Conservation (phyloP, 805 yeast species). For the Myxozyma kluyveri region DNA sequence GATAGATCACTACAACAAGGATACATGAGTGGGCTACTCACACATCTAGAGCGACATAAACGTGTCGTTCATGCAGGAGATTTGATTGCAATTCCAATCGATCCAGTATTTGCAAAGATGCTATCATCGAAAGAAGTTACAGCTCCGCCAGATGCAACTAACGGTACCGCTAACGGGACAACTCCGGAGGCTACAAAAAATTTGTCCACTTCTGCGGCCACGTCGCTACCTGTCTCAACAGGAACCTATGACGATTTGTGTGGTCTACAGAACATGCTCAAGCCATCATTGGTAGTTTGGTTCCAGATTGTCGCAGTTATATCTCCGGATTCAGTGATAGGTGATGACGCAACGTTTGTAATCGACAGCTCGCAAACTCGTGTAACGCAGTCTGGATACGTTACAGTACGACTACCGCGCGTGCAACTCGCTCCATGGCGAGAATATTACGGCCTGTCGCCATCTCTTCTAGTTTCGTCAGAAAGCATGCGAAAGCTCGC, state of each 20-base stretch:
- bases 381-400: conserved; percentile 66
- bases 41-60: conserved; percentile 54
- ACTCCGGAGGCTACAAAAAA: neutral
- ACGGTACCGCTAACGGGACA: neutral
- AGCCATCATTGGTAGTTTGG: conserved; percentile 79
- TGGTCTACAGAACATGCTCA: conserved; percentile 45
- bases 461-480: conserved; percentile 15
- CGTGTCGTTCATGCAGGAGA: conserved; percentile 67
- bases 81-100: conserved; percentile 73
- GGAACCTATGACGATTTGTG: neutral
- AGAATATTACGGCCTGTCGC: conserved; percentile 39
- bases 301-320: conserved; percentile 61
- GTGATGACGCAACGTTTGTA: conserved; percentile 39
- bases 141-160: neutral
- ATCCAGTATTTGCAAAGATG: conserved; percentile 61
- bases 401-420: conserved; percentile 31
- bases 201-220: neutral
- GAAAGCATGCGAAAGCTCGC: conserved; percentile 1
- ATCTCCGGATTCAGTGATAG: conserved; percentile 5
- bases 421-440: conserved; percentile 23
- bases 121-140: conserved; percentile 35
- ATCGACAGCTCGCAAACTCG: conserved; percentile 69
- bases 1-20: conserved; percentile 61
- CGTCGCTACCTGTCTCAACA: neutral
- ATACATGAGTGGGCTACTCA: conserved; percentile 59